These are phyloP conservation scores for Zoysia japonica DNA, from an alignment of 176 grass and related monocot genomes.

Conservation along the genomic window DNA sequence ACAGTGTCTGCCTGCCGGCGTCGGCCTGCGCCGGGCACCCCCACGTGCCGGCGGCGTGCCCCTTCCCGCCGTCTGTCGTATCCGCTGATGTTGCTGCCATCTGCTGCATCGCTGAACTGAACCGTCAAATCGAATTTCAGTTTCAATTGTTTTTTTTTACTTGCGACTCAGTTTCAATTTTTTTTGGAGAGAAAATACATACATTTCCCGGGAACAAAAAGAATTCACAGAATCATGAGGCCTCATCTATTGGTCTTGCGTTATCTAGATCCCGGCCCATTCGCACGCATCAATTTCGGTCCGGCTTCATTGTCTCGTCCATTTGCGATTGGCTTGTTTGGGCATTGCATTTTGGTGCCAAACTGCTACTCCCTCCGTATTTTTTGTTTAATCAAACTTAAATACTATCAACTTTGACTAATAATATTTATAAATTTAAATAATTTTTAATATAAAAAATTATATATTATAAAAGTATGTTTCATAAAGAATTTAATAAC, in stretches of 20 bases:
- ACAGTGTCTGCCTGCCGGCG: slow-evolving; percentile 8
- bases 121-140: neutral
- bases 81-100: neutral
- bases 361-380: too few relatives aligned
- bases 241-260: neutral
- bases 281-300: neutral
- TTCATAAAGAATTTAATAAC: too few relatives aligned
- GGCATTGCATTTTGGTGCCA: too few relatives aligned
- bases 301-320: neutral
- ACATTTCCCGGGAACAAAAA: neutral
- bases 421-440: too few relatives aligned
- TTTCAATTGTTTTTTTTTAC: neutral
- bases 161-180: neutral
- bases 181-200: neutral
- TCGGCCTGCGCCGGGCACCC: slow-evolving; percentile 29
- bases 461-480: too few relatives aligned
- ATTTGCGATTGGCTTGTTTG: neutral
- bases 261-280: neutral
- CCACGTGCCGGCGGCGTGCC: slow-evolving; percentile 37
- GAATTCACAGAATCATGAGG: neutral
- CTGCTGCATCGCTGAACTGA: slow-evolving; percentile 4
- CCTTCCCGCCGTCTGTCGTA: slow-evolving; percentile 12
- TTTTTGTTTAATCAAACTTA: too few relatives aligned
- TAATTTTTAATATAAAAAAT: too few relatives aligned
- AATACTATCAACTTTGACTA: too few relatives aligned